These are phyloP conservation scores for Pestalotiopsis sp. DNA, from an alignment of 2,329 filamentous ascomycete genomes.

Conservation along the genomic window DNA sequence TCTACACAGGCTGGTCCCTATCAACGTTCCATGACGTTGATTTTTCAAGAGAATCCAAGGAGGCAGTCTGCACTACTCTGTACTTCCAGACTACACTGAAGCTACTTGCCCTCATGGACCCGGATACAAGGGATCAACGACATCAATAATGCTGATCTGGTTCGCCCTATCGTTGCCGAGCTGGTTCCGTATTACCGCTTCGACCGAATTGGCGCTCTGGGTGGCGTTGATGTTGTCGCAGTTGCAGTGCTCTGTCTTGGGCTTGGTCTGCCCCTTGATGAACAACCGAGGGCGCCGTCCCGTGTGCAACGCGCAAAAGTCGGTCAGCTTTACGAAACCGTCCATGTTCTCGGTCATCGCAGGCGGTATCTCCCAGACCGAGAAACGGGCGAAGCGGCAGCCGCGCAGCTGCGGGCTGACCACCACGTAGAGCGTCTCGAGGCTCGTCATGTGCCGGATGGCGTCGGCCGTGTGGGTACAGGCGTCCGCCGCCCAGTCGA, in stretches of 20 bases:
- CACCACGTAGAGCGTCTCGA: neutral
- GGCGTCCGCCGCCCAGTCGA: neutral
- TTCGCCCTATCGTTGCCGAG: neutral
- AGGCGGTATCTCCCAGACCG: neutral
- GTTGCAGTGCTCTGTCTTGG: neutral
- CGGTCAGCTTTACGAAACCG: neutral
- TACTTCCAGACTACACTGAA: no score
- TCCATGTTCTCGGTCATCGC: neutral
- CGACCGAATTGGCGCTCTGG: neutral
- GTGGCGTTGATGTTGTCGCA: neutral
- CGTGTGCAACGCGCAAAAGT: neutral
- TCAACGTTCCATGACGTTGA: no score
- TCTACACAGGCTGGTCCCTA: no score
- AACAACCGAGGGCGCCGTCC: neutral
- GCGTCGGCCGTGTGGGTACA: neutral
- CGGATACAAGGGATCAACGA: neutral
- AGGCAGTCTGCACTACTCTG: no score
- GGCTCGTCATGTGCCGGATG: neutral
- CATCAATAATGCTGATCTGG: neutral
- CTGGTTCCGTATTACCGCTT: neutral
- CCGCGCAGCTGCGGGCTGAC: neutral
- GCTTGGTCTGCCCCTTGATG: neutral
- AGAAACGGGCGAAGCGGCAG: neutral
- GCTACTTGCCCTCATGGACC: neutral
- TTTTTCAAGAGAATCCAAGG: no score